phyloP scores from a whole-genome alignment of 345 rosid species.

The Lepidium africanum region DNA sequence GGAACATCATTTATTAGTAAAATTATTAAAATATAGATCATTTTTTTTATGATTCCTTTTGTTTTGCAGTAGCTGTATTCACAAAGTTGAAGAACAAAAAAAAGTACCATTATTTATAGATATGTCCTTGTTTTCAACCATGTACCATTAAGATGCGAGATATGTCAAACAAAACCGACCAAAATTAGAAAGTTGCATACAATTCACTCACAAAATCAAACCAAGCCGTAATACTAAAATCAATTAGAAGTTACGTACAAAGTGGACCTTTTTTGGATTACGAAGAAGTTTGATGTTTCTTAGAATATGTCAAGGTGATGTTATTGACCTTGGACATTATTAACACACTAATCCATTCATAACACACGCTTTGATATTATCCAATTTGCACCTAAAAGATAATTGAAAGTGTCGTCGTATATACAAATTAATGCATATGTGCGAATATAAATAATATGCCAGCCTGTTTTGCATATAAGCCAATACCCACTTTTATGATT shows the following conservation, averaged over 20 bases:
- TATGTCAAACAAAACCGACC: conserved; percentile 18
- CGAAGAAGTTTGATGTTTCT: background rate
- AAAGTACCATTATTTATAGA: background rate
- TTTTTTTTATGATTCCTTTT: background rate
- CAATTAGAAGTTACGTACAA: conserved; percentile 15
- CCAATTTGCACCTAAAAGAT: background rate
- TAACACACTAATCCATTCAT: background rate
- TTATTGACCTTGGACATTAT: conserved; percentile 11
- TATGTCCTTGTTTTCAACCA: background rate
- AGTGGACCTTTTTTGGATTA: conserved; percentile 13
- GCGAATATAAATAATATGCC: background rate
- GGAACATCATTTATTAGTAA: background rate
- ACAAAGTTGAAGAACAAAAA: background rate
- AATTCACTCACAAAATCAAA: conserved; percentile 4
- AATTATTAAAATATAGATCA: background rate
- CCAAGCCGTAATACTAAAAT: conserved; percentile 12
- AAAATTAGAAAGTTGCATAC: conserved; percentile 10
- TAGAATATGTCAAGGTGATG: conserved; percentile 18
- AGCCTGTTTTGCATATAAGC: background rate
- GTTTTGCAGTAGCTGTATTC: background rate
- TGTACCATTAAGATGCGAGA: background rate
- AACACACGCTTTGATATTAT: background rate
- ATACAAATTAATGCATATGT: background rate
- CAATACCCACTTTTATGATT: background rate
- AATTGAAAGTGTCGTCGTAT: background rate